Percentiles rank a stretch among this genome's conserved stretches.
Conservation (phyloP, 2,329 filamentous ascomycete genomes). For the Chrysosporium keratinophilum region DNA sequence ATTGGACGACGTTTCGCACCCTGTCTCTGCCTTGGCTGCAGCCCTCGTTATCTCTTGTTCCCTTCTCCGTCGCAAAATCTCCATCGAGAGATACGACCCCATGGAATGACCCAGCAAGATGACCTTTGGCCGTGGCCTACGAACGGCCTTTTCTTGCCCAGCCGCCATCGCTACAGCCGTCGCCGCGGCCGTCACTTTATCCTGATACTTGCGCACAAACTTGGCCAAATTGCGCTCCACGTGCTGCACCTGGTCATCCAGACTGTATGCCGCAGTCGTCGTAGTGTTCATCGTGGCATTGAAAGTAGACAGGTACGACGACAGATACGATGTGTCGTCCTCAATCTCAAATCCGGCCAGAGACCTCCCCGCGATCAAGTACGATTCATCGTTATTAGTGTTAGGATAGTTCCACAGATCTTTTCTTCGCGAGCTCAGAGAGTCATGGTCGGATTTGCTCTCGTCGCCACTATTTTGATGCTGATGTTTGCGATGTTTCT, state of each 20-base stretch:
- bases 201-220: constrained; percentile 25
- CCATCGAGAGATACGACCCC: constrained; percentile 60
- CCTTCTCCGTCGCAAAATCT: constrained; percentile 52
- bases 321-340: not conserved
- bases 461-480: not conserved
- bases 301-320: not conserved
- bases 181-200: constrained; percentile 9
- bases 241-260: constrained; percentile 44
- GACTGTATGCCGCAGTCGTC: constrained; percentile 21
- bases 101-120: constrained; percentile 66
- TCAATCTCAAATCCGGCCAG: constrained; percentile 26
- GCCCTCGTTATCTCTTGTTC: constrained; percentile 21
- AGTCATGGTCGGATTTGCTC: not conserved
- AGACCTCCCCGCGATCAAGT: constrained; percentile 4
- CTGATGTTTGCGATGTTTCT: not conserved
- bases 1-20: not conserved
- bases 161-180: not conserved
- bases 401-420: constrained; percentile 9
- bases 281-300: constrained; percentile 9
- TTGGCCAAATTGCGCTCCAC: constrained; percentile 36
- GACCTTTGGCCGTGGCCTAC: constrained; percentile 33
- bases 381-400: constrained; percentile 8
- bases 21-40: not conserved
- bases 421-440: not conserved
- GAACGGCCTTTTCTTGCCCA: constrained; percentile 2